phyloP scores from a whole-genome alignment of 208 protist genomes.

The Wallacemonas rigidus region DNA sequence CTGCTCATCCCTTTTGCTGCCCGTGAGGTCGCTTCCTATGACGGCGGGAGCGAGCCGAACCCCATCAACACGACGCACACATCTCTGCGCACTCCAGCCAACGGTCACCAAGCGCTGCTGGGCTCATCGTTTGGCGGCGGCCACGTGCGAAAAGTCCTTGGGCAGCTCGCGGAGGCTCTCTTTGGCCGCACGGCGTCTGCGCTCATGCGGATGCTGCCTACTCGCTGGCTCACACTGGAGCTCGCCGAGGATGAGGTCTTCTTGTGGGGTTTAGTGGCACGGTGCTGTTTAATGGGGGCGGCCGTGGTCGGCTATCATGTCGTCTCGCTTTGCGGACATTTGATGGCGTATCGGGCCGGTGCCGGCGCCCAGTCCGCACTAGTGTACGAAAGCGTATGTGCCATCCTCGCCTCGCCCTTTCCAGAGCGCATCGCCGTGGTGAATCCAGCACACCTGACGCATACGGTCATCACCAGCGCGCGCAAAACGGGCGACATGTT shows the following conservation, averaged over 20 bases:
- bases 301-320: conserved; percentile 46
- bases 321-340: conserved; percentile 52
- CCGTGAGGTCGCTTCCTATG: conserved; percentile 51
- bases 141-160: conserved; percentile 2
- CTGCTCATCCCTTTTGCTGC: conserved; percentile 45
- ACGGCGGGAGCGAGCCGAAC: conserved; percentile 1
- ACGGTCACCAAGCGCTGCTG: neutral
- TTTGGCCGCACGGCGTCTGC: conserved; percentile 7
- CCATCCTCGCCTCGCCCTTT: conserved; percentile 38
- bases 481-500: conserved; percentile 37
- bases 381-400: conserved; percentile 31
- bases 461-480: conserved; percentile 49
- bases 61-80: conserved; percentile 5
- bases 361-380: conserved; percentile 40
- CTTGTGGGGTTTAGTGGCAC: conserved; percentile 37
- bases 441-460: conserved; percentile 49
- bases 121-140: neutral
- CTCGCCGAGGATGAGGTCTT: conserved; percentile 14
- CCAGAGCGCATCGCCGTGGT: conserved; percentile 57
- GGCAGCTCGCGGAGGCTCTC: neutral
- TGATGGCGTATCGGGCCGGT: conserved; percentile 48
- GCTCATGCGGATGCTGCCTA: neutral
- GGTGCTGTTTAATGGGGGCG: conserved; percentile 42
- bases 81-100: neutral
- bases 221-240: neutral